phyloP scores from a whole-genome alignment of 805 yeast species.

The Yamadazyma sp. region DNA sequence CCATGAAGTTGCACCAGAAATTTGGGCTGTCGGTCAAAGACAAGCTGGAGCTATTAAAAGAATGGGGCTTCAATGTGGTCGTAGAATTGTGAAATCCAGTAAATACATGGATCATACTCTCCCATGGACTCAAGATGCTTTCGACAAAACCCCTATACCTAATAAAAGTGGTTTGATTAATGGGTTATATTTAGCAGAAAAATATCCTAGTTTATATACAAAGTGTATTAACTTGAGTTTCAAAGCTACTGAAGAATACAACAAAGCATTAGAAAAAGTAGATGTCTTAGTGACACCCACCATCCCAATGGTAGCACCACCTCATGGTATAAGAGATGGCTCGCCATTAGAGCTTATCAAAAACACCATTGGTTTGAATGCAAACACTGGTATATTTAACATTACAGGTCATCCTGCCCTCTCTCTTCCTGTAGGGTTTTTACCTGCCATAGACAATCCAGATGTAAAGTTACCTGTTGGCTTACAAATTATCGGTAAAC shows the following conservation, averaged over 20 bases:
- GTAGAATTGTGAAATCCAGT: slow-evolving; percentile 11
- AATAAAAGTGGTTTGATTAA: slow-evolving; percentile 12
- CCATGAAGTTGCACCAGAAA: slow-evolving; percentile 14
- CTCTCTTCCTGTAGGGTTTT: slow-evolving; percentile 11
- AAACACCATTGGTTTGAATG: slow-evolving; percentile 13
- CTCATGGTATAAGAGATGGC: slow-evolving; percentile 14
- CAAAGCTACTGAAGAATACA: slow-evolving; percentile 12
- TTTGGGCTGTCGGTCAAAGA: slow-evolving; percentile 15
- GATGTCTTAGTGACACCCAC: slow-evolving; percentile 15
- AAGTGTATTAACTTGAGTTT: slow-evolving; percentile 14
- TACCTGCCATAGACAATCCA: slow-evolving; percentile 11
- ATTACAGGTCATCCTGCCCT: slow-evolving; percentile 16
- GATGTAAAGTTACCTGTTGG: slow-evolving; percentile 13
- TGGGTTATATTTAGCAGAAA: slow-evolving; percentile 11
- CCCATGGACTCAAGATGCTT: slow-evolving; percentile 14
- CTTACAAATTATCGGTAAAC: slow-evolving; percentile 14
- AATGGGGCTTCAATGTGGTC: slow-evolving; percentile 12
- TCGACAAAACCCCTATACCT: slow-evolving; percentile 13
- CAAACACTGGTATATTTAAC: slow-evolving; percentile 14
- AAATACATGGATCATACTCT: slow-evolving; percentile 9
- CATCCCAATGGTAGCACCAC: slow-evolving; percentile 14
- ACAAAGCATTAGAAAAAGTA: slow-evolving; percentile 12
- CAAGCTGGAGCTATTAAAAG: slow-evolving; percentile 13
- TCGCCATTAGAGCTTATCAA: slow-evolving; percentile 12
- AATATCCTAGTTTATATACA: slow-evolving; percentile 12